These are phyloP conservation scores for Trichocomaceae sp. DNA, from an alignment of 2,329 filamentous ascomycete species.

Conservation along the genomic window DNA sequence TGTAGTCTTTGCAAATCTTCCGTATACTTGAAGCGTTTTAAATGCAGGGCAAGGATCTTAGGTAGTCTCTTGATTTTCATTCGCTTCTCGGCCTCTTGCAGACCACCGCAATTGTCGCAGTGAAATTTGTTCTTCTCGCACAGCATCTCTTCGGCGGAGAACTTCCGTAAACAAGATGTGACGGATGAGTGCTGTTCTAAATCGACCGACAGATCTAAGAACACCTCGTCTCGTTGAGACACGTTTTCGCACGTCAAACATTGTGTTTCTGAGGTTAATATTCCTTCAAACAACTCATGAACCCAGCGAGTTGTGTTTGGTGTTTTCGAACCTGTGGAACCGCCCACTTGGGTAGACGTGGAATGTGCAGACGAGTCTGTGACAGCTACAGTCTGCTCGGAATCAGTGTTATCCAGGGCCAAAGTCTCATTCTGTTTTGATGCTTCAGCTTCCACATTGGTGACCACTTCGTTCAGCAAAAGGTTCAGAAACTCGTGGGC, in stretches of 20 bases:
- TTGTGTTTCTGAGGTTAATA: slow-evolving; percentile 89
- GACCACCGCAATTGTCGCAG: slow-evolving; percentile 90
- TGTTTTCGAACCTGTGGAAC: slow-evolving; percentile 40
- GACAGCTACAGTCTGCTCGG: slow-evolving; percentile 43
- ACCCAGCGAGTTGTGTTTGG: slow-evolving; percentile 79
- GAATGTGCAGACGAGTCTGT: slow-evolving; percentile 32
- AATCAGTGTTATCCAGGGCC: slow-evolving; percentile 41
- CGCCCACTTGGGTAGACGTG: slow-evolving; percentile 17
- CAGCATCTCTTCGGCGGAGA: slow-evolving; percentile 96
- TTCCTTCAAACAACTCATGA: slow-evolving; percentile 92
- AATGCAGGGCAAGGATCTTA: slow-evolving; percentile 80
- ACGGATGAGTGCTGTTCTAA: slow-evolving; percentile 93
- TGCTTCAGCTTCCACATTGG: slow-evolving; percentile 85
- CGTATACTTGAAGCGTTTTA: slow-evolving; percentile 98
- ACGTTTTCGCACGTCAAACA: slow-evolving; percentile 94
- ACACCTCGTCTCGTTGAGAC: slow-evolving; percentile 91
- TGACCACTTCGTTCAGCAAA: slow-evolving; percentile 90
- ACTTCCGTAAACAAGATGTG: slow-evolving; percentile 88
- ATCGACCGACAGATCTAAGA: slow-evolving; percentile 92
- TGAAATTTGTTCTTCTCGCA: slow-evolving; percentile 99
- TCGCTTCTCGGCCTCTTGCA: slow-evolving; percentile 96
- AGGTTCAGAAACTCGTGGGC: slow-evolving; percentile 95
- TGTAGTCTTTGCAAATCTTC: slow-evolving; percentile 89
- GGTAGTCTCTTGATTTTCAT: slow-evolving; percentile 98
- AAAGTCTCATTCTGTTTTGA: slow-evolving; percentile 35